A percentile compares a stretch with the other conserved stretches of the same genome.
These are phyloP conservation scores for Dactylella cylindrospora DNA, from an alignment of 2,329 filamentous ascomycete genomes.

Conservation along the genomic window DNA sequence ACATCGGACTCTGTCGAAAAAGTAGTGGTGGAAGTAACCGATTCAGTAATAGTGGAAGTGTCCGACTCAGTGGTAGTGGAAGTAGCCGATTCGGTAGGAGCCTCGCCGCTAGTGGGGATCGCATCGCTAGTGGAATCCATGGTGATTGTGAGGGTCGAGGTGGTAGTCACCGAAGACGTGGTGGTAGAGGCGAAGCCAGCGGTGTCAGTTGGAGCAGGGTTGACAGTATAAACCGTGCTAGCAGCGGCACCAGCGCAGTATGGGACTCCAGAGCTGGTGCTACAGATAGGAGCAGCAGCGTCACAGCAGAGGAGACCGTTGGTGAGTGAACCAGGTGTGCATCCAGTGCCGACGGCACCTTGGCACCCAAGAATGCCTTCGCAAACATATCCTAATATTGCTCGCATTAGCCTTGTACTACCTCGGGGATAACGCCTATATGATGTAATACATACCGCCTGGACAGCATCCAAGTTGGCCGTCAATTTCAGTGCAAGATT, in stretches of 20 bases:
- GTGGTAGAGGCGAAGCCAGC: constrained; percentile 21
- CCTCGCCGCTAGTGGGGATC: background rate
- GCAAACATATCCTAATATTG: constrained; percentile 24
- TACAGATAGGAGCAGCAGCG: constrained; percentile 26
- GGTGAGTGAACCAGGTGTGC: constrained; percentile 26
- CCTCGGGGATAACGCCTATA: background rate
- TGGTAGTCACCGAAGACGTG: constrained; percentile 11
- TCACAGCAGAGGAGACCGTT: constrained; percentile 34
- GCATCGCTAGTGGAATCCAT: constrained; percentile 7
- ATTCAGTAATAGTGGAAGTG: background rate
- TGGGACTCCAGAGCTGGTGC: constrained; percentile 34
- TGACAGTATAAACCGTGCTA: constrained; percentile 29
- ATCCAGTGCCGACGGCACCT: constrained; percentile 9
- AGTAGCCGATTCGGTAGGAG: background rate
- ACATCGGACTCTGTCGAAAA: background rate
- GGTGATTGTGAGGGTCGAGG: constrained; percentile 6
- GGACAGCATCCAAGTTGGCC: constrained; percentile 36
- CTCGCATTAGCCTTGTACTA: background rate
- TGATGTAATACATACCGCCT: constrained; percentile 16
- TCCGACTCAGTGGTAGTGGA: background rate
- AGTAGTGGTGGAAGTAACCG: constrained; percentile 1
- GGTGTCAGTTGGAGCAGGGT: constrained; percentile 5
- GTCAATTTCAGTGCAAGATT: constrained; percentile 25
- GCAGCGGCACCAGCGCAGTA: constrained; percentile 34
- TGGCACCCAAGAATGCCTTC: constrained; percentile 27